phyloP scores from a whole-genome alignment of 176 grass and related monocot species.

The Microstegium vimineum region DNA sequence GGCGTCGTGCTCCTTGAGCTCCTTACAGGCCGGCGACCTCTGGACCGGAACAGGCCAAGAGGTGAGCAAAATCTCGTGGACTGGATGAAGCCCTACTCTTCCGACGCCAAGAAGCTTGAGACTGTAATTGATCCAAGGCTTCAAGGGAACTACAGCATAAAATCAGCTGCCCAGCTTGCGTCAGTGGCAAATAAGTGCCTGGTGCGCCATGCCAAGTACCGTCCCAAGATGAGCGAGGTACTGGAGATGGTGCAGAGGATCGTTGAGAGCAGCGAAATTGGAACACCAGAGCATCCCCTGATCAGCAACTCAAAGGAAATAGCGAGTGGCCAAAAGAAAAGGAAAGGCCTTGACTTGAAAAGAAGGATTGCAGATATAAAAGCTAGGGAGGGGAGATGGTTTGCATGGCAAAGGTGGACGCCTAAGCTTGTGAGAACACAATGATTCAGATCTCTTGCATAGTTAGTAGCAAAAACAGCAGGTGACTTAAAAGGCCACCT shows the following conservation, averaged over 20 bases:
- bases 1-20: conserved; percentile 85
- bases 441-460: conserved; percentile 26
- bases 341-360: conserved; percentile 52
- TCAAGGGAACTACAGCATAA: conserved; percentile 49
- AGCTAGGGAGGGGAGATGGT: conserved; percentile 56
- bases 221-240: conserved; percentile 94
- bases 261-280: conserved; percentile 46
- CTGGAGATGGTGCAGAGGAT: conserved; percentile 84
- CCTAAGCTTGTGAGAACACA: conserved; percentile 85
- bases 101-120: conserved; percentile 58
- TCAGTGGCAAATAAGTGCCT: conserved; percentile 78
- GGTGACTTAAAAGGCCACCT: conserved; percentile 18
- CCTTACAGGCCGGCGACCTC: conserved; percentile 72
- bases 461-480: conserved; percentile 15
- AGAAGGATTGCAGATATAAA: conserved; percentile 52
- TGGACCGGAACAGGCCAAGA: conserved; percentile 75
- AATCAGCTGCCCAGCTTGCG: conserved; percentile 61
- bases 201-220: conserved; percentile 53
- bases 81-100: conserved; percentile 72
- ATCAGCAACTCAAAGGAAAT: conserved; percentile 41
- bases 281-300: conserved; percentile 43
- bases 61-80: conserved; percentile 84
- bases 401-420: conserved; percentile 63
- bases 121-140: conserved; percentile 74
- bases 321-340: conserved; percentile 38